Base-by-base conservation (phyloP, 306 rosid genomes). In the Trifolium repens region DNA sequence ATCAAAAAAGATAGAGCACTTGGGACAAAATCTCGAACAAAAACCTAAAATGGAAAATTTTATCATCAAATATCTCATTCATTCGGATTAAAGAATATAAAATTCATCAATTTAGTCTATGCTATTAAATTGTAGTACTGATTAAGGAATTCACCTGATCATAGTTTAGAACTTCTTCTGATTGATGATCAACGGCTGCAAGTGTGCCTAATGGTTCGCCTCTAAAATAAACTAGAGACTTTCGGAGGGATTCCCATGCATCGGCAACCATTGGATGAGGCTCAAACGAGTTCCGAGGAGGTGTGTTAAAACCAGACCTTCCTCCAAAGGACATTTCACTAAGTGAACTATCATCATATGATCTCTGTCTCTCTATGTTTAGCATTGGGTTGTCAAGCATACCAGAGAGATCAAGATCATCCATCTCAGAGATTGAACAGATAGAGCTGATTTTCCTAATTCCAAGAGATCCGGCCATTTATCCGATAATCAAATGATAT, bases 261-360 rank as follows among this genome's bases (percentile, higher is more conserved):
- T 92, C 91, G 13, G 96, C 96, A 16, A 92, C 88, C 93, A 92
- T 92, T 0, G 97, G 97, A 39, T 89, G 97, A 32, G 97, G 97
- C 86, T 92, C 97, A 9, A 92, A 92, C 0, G 97, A 92, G 85
- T 88, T 85, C 50, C 91, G 93, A 14, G 86, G 88, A 7, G 97
- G 96, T 0, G 96, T 88, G 72, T 91, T 78, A 27, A 85, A 89
- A 37, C 96, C 96, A 17, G 97, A 89, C 83, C 96, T 86, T 72
- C 78, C 91, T 0, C 91, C 96, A 74, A 83, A 68, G 4, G 96
- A 92, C 49, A 92, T 84, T 87, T 92, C 97, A 40, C 97, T 89
- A 11, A 92, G 86, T 42, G 96, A 92, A 83, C 96, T 85, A 89
- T 92, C 97, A 16, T 92, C 97, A 49, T 89, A 90, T 13, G 97